Evolutionary conservation across 164 flowering plant species (phyloP).

Genomic region (Tinospora cordifolia): DNA sequence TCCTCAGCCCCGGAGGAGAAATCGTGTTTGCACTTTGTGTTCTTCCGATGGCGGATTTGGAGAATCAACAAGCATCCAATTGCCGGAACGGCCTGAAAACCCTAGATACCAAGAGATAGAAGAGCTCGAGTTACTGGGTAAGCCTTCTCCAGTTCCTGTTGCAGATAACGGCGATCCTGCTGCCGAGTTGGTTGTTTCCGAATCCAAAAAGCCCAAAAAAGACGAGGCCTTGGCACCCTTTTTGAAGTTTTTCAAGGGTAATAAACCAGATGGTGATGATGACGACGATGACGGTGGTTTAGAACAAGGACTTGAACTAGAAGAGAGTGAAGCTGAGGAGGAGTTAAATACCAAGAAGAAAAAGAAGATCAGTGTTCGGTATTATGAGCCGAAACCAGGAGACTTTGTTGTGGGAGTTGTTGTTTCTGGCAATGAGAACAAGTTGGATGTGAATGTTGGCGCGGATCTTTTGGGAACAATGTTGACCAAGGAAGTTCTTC

Average conservation of each 20-base stretch:
- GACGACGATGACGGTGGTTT: slow-evolving; percentile 27
- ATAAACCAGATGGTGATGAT: neutral
- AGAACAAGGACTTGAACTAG: slow-evolving; percentile 19
- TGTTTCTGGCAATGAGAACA: slow-evolving; percentile 94
- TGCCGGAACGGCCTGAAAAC: slow-evolving; percentile 22
- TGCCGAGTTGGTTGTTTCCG: slow-evolving; percentile 23
- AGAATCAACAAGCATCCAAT: slow-evolving; percentile 30
- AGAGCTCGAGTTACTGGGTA: slow-evolving; percentile 57
- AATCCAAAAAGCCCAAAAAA: slow-evolving; percentile 19
- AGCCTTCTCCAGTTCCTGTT: slow-evolving; percentile 44
- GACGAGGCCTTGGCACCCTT: slow-evolving; percentile 74
- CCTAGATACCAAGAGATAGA: slow-evolving; percentile 28
- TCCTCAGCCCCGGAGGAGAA: slow-evolving; percentile 18
- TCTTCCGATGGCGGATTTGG: slow-evolving; percentile 29
- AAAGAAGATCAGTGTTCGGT: slow-evolving; percentile 46
- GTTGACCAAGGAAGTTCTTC: slow-evolving; percentile 91
- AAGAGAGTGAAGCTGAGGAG: slow-evolving; percentile 20
- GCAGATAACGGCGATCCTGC: slow-evolving; percentile 18
- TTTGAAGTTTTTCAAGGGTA: slow-evolving; percentile 64
- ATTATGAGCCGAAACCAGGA: slow-evolving; percentile 83
- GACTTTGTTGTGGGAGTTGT: slow-evolving; percentile 92
- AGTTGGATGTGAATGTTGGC: slow-evolving; percentile 83
- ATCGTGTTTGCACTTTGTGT: slow-evolving; percentile 34
- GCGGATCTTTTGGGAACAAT: slow-evolving; percentile 83
- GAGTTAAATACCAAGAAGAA: slow-evolving; percentile 11